Evolutionary conservation across 352 stramenopile genomes (phyloP), one percentile per base, ranked within the genome.

Genomic region (Globisporangium rhizosaccharum): DNA sequence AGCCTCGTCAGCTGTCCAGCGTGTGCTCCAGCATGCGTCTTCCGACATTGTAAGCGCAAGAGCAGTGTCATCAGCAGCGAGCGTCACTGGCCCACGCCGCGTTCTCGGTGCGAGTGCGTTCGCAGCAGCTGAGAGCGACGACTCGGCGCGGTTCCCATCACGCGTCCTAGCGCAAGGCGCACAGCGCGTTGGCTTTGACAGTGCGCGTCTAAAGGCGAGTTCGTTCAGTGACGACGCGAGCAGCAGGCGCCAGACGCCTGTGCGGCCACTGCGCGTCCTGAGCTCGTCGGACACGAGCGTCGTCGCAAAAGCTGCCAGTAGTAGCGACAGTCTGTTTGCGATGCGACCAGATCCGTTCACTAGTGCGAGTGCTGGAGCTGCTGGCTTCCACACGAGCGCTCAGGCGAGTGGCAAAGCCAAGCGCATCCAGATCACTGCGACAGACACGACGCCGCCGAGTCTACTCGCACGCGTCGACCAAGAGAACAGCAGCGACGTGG

Each of bases 91-190:
- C 23, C 67, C 67, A 18, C 67, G 67, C n/a, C 60, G 67, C 11
- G 64, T 73, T n/a, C 57, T 71, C 26, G 67, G 65, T 0, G 20
- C 46, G 12, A 58, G 42, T 12, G 44, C 42, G 9, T 30, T 47
- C 15, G 63, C 57, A 26, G 51, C 42, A 14, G 37, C 46, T 2
- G 60, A 65, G 26, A 49, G 37, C 18, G 11, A 33, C 28, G 44
- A 18, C 42, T 25, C 52, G 48, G 9, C 39, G 50, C 59, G 52
- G 12, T 28, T 49, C 18, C 28, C 59, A 26, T 68, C 63, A 4
- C 67, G 76, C 33, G 66, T 85, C 47, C 59, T 83, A 50, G 73
- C 76, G 18, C 64, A 75, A 58, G 64, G 71, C 10, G 66, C 76
- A 11, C 62, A 73, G 51, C 73, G 76, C 42, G 61, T 85, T 18